phyloP scores from a whole-genome alignment of 2,329 filamentous ascomycete genomes.

The Emericellopsis cladophorae region DNA sequence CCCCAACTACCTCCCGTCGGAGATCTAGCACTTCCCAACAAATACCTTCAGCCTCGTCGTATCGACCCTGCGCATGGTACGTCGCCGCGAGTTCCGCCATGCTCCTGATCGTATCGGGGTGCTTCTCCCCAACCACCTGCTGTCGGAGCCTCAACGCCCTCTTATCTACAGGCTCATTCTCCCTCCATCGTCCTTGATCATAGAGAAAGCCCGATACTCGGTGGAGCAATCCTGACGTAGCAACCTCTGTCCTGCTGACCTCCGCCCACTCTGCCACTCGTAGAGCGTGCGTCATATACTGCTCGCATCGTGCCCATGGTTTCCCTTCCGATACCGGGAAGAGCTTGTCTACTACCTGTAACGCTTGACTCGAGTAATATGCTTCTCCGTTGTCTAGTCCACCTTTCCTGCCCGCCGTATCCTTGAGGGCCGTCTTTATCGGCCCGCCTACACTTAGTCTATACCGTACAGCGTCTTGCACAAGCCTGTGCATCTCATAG shows the following conservation, averaged over 20 bases:
- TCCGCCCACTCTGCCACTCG: slow-evolving; percentile 11
- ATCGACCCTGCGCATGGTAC: neutral
- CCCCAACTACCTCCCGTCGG: neutral
- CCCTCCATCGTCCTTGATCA: slow-evolving; percentile 10
- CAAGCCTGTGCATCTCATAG: slow-evolving; percentile 18
- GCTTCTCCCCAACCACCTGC: slow-evolving; percentile 7
- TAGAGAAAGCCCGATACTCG: slow-evolving; percentile 9
- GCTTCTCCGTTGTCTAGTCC: neutral
- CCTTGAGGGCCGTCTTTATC: neutral
- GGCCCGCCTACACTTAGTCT: slow-evolving; percentile 2
- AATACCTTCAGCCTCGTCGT: neutral
- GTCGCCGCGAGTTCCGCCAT: neutral
- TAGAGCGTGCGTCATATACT: slow-evolving; percentile 15
- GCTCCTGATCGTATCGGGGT: neutral
- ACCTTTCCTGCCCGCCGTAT: neutral
- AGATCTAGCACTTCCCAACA: neutral
- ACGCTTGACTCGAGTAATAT: slow-evolving; percentile 10
- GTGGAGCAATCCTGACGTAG: slow-evolving; percentile 5
- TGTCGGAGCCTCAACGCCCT: slow-evolving; percentile 6
- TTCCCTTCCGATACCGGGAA: slow-evolving; percentile 8
- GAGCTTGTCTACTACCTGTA: slow-evolving; percentile 7
- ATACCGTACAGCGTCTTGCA: slow-evolving; percentile 13
- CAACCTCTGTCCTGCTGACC: slow-evolving; percentile 5
- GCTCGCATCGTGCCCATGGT: slow-evolving; percentile 11
- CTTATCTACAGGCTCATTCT: slow-evolving; percentile 10